phyloP scores from a whole-genome alignment of 148 eudicot genomes.

The Vaccinium corymbosum region DNA sequence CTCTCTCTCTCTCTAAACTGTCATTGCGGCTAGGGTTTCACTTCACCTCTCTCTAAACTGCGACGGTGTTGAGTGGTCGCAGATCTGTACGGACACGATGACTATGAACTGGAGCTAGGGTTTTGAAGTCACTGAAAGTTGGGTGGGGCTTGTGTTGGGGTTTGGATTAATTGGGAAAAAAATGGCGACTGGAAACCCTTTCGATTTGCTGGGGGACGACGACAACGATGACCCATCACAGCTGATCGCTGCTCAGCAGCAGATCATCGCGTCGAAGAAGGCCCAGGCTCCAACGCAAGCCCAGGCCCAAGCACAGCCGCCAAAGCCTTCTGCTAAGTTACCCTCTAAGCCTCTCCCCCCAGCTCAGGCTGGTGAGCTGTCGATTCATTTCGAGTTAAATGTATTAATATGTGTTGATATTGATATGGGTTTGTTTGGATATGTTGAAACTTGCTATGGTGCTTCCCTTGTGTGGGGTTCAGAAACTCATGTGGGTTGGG shows the following conservation, averaged over 20 bases:
- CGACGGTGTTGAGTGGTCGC: background rate
- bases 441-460: background rate
- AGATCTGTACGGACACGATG: slow-evolving; percentile 17
- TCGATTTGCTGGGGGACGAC: slow-evolving; percentile 70
- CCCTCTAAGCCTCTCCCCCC: slow-evolving; percentile 70
- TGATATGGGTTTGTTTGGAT: background rate
- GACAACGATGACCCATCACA: slow-evolving; percentile 64
- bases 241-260: slow-evolving; percentile 43
- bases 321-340: slow-evolving; percentile 30
- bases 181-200: slow-evolving; percentile 72
- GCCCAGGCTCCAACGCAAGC: slow-evolving; percentile 29
- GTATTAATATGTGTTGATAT: background rate
- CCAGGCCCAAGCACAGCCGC: slow-evolving; percentile 23
- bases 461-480: background rate
- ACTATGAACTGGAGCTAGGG: slow-evolving; percentile 17
- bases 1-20: background rate
- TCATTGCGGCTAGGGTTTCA: slow-evolving; percentile 54
- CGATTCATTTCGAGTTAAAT: background rate
- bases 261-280: slow-evolving; percentile 39
- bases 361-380: slow-evolving; percentile 56
- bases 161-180: background rate
- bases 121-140: slow-evolving; percentile 4
- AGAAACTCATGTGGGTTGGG: background rate
- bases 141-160: slow-evolving; percentile 4
- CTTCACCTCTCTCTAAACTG: background rate